Conservation (phyloP, 208 protist genomes). For the Wallacemonas rigidus region DNA sequence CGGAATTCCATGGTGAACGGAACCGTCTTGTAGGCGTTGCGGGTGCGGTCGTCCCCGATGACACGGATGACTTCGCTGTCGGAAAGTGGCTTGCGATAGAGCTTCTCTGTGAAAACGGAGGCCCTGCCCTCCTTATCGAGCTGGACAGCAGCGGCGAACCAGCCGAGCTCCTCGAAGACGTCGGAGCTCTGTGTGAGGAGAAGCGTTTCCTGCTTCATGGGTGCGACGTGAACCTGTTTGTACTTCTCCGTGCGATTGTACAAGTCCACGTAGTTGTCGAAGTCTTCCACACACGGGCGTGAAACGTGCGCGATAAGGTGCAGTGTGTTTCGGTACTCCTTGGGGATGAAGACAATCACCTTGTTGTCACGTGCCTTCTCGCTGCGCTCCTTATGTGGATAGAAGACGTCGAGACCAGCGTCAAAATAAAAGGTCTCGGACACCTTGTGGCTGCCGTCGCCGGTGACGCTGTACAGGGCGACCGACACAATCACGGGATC, state of each 20-base stretch:
- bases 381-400: constrained; percentile 72
- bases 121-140: constrained; percentile 35
- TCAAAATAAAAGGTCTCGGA: constrained; percentile 92
- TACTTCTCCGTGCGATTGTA: constrained; percentile 82
- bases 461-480: constrained; percentile 60
- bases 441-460: constrained; percentile 57
- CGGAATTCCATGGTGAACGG: constrained; percentile 62
- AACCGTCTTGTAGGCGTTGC: constrained; percentile 50
- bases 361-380: constrained; percentile 59
- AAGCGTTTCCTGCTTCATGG: constrained; percentile 88
- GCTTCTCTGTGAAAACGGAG: constrained; percentile 28
- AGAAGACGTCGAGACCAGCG: constrained; percentile 77
- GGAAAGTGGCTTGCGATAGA: constrained; percentile 61
- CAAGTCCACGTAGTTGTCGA: constrained; percentile 83
- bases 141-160: constrained; percentile 35
- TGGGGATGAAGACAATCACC: constrained; percentile 76
- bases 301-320: constrained; percentile 73
- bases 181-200: constrained; percentile 75
- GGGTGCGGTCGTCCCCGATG: constrained; percentile 45
- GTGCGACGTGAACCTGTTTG: constrained; percentile 74
- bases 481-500: constrained; percentile 75
- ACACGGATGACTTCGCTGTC: constrained; percentile 57
- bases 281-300: constrained; percentile 76
- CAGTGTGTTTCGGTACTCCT: constrained; percentile 72
- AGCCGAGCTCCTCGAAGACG: constrained; percentile 82